Evolutionary conservation across 2,329 filamentous ascomycete genomes (phyloP).

Genomic region (Ophiostoma pallidulum): DNA sequence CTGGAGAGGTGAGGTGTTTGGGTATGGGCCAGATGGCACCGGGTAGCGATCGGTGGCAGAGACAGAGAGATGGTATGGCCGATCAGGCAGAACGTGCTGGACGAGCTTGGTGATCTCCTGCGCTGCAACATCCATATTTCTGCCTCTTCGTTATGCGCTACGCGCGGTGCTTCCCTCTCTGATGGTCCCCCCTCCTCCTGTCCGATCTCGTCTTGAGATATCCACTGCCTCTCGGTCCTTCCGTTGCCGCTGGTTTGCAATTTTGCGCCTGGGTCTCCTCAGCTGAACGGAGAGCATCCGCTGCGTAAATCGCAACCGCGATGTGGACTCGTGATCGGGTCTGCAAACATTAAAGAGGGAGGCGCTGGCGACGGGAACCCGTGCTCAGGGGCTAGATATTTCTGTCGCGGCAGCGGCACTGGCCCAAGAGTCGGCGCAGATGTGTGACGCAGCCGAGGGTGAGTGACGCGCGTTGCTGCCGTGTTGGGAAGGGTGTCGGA

Average conservation of each 20-base stretch:
- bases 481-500: too few relatives aligned
- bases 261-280: neutral
- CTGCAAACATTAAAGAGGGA: constrained; percentile 5
- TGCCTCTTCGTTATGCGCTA: neutral
- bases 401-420: too few relatives aligned
- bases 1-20: constrained; percentile 38
- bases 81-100: constrained; percentile 18
- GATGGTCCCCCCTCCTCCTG: constrained; percentile 6
- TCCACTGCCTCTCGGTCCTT: neutral
- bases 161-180: constrained; percentile 1
- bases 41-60: constrained; percentile 39
- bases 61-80: constrained; percentile 40
- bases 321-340: neutral
- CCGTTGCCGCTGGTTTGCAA: neutral
- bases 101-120: constrained; percentile 18
- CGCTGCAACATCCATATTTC: constrained; percentile 20
- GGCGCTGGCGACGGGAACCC: neutral
- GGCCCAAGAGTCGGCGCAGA: too few relatives aligned
- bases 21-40: constrained; percentile 34
- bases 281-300: constrained; percentile 1
- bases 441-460: too few relatives aligned
- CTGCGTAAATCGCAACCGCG: constrained; percentile 7
- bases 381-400: neutral
- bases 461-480: too few relatives aligned
- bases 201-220: neutral